A percentile compares a stretch with the other conserved stretches of the same genome.
Evolutionary conservation across 139 green algal genomes (phyloP).

Genomic region (Edaphochlamys debaryana): DNA sequence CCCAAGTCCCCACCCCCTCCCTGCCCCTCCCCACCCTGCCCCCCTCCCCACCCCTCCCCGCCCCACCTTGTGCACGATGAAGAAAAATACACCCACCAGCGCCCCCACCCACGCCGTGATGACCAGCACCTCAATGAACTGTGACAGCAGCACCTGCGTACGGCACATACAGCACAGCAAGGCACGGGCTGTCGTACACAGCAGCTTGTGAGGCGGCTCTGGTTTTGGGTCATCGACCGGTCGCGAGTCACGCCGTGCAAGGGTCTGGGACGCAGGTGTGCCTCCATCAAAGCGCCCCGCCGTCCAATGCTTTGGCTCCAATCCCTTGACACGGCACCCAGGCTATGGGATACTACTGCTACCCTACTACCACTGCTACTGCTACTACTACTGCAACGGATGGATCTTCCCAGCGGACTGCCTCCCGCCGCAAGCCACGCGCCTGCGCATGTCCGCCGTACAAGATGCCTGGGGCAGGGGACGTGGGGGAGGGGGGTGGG

Average conservation of each 20-base stretch:
- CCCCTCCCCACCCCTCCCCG: too few relatives aligned
- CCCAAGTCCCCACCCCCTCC: background rate
- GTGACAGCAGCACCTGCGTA: background rate
- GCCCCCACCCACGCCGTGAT: constrained; percentile 55
- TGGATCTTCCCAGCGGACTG: background rate
- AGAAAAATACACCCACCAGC: constrained; percentile 58
- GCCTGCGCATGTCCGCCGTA: constrained; percentile 59
- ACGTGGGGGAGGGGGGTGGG: too few relatives aligned
- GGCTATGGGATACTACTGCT: too few relatives aligned
- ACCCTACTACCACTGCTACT: too few relatives aligned
- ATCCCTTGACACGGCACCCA: background rate
- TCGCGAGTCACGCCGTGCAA: background rate
- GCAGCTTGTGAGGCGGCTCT: too few relatives aligned
- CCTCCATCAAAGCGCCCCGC: too few relatives aligned
- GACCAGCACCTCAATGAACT: constrained; percentile 63
- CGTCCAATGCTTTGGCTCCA: too few relatives aligned
- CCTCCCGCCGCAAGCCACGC: background rate
- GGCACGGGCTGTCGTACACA: too few relatives aligned
- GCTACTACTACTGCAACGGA: too few relatives aligned
- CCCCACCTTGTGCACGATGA: constrained; percentile 17
- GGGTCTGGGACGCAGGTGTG: background rate
- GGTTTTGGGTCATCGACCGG: too few relatives aligned
- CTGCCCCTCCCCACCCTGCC: constrained; percentile 51
- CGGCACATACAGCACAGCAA: too few relatives aligned
- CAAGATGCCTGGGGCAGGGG: too few relatives aligned